phyloP scores from a whole-genome alignment of 208 protist genomes.

The Angomonas ambiguus region DNA sequence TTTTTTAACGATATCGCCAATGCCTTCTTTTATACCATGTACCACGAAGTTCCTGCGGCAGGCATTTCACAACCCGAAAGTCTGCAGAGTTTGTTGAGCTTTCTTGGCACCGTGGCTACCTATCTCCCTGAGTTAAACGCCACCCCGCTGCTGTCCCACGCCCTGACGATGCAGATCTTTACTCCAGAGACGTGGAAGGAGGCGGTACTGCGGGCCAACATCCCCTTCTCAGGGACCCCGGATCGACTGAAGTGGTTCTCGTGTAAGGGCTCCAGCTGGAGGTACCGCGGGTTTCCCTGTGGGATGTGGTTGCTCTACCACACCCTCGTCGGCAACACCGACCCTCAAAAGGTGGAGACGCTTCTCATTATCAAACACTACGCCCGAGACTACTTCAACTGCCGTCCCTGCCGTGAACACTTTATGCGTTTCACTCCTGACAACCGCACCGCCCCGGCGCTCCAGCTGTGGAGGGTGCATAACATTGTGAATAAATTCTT shows the following conservation, averaged over 20 bases:
- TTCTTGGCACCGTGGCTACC: slow-evolving; percentile 35
- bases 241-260: slow-evolving; percentile 41
- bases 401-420: slow-evolving; percentile 46
- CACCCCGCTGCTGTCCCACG: slow-evolving; percentile 24
- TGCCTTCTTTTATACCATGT: slow-evolving; percentile 58
- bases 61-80: slow-evolving; percentile 19
- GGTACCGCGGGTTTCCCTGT: slow-evolving; percentile 65
- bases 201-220: slow-evolving; percentile 33
- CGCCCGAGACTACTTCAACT: slow-evolving; percentile 55
- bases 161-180: slow-evolving; percentile 9
- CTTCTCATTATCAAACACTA: slow-evolving; percentile 52
- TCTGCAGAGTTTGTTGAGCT: slow-evolving; percentile 30
- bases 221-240: slow-evolving; percentile 46
- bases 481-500: slow-evolving; percentile 63
- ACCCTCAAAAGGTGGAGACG: not conserved
- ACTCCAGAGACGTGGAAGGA: slow-evolving; percentile 33
- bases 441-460: slow-evolving; percentile 21
- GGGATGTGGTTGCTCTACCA: slow-evolving; percentile 76
- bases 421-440: slow-evolving; percentile 43
- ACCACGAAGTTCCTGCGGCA: slow-evolving; percentile 47
- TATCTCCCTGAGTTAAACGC: slow-evolving; percentile 35
- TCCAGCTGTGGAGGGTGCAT: slow-evolving; percentile 71
- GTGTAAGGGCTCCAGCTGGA: slow-evolving; percentile 48
- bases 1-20: slow-evolving; percentile 31
- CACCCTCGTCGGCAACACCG: slow-evolving; percentile 33